Conservation (phyloP, 2,329 filamentous ascomycete species). For the Colletotrichum sp. region DNA sequence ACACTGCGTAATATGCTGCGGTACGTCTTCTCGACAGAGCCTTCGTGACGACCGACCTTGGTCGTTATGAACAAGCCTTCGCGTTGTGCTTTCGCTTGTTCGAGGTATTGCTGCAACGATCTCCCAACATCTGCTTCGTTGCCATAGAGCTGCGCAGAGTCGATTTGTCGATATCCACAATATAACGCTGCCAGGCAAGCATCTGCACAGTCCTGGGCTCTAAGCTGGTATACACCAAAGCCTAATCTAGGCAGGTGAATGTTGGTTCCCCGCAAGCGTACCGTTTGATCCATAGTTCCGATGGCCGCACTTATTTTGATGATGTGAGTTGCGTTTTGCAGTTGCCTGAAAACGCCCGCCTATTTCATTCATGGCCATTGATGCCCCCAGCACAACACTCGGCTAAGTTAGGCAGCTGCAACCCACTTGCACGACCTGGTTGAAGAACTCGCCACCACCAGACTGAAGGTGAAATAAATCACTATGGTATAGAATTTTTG, state of each 20-base stretch:
- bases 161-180: conserved; percentile 67
- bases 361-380: neutral
- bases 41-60: conserved; percentile 65
- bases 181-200: conserved; percentile 65
- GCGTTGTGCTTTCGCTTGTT: conserved; percentile 29
- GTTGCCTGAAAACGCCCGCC: neutral
- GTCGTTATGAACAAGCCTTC: conserved; percentile 72
- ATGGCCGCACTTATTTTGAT: neutral
- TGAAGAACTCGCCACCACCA: neutral
- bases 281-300: neutral
- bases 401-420: neutral
- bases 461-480: neutral
- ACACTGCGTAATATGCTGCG: conserved; percentile 65
- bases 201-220: conserved; percentile 55
- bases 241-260: conserved; percentile 66
- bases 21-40: conserved; percentile 64
- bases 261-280: conserved; percentile 23
- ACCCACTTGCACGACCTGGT: neutral
- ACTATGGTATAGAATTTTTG: neutral
- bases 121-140: conserved; percentile 73
- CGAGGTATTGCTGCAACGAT: conserved; percentile 56
- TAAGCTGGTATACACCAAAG: conserved; percentile 74
- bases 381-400: neutral
- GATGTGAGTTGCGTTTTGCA: neutral
- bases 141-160: conserved; percentile 67